Conservation (phyloP, 2,329 filamentous ascomycete species). For the Trichoderma harzianum region DNA sequence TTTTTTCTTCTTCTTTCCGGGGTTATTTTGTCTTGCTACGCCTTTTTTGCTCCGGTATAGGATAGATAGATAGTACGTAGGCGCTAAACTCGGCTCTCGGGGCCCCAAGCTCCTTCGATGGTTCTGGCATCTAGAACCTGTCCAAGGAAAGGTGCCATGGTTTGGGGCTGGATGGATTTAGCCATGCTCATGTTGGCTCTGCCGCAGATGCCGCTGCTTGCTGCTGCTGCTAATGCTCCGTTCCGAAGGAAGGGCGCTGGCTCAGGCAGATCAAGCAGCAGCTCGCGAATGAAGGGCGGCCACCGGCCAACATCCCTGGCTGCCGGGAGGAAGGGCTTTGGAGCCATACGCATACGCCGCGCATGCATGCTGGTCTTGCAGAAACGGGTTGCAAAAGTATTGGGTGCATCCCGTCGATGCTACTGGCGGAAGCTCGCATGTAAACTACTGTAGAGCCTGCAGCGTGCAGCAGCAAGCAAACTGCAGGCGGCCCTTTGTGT, state of each 20-base stretch:
- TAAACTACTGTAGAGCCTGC: not conserved
- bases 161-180: not conserved
- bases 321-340: not conserved
- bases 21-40: not conserved
- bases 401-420: not conserved
- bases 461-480: not conserved
- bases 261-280: not conserved
- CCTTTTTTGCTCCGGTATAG: too few relatives aligned
- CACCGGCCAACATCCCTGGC: not conserved
- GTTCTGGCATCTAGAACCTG: not conserved
- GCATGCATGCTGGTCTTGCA: not conserved
- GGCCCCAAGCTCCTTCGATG: not conserved
- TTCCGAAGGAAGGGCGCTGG: not conserved
- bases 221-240: not conserved
- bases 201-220: not conserved
- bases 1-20: not conserved
- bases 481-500: not conserved
- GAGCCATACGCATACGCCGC: too few relatives aligned
- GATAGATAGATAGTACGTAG: not conserved
- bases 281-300: not conserved
- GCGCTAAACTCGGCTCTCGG: not conserved
- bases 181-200: not conserved
- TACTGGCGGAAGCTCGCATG: not conserved
- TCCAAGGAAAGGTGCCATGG: not conserved
- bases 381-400: not conserved